These are phyloP conservation scores for Stromatinia cepivora DNA, from an alignment of 2,329 filamentous ascomycete genomes.

Conservation along the genomic window DNA sequence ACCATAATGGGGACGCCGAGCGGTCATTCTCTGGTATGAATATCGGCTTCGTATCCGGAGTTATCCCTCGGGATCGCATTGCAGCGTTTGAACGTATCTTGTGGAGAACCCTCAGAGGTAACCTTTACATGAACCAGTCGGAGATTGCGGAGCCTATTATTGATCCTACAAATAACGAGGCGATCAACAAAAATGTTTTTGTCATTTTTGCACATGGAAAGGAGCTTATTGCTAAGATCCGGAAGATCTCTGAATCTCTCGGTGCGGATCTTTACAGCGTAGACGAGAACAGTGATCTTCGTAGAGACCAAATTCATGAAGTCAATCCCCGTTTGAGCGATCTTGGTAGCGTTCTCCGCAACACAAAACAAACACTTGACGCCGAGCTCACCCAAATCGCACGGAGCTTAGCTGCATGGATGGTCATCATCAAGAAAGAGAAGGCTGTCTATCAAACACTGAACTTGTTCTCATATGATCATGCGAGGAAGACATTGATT, in stretches of 20 bases:
- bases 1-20: conserved; percentile 60
- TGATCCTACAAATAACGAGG: conserved; percentile 89
- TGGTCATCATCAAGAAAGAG: conserved; percentile 97
- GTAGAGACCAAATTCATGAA: conserved; percentile 94
- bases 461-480: conserved; percentile 96
- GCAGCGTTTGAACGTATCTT: conserved; percentile 95
- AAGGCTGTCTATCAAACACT: conserved; percentile 96
- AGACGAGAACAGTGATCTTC: conserved; percentile 93
- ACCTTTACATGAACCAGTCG: conserved; percentile 99
- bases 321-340: conserved; percentile 93
- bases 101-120: conserved; percentile 95
- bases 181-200: conserved; percentile 95
- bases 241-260: conserved; percentile 97
- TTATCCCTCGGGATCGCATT: conserved; percentile 89
- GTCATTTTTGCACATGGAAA: conserved; percentile 99
- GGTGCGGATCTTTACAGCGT: conserved; percentile 95
- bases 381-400: conserved; percentile 93
- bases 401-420: conserved; percentile 90
- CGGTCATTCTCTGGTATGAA: conserved; percentile 96
- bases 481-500: conserved; percentile 91
- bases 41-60: conserved; percentile 96
- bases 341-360: conserved; percentile 86
- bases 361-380: conserved; percentile 92
- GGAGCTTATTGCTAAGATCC: conserved; percentile 97
- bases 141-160: conserved; percentile 93